A percentile compares a stretch with the other conserved stretches of the same genome.
Conservation (phyloP, 495 filamentous ascomycete species). For the Penicillium bialowiezense region DNA sequence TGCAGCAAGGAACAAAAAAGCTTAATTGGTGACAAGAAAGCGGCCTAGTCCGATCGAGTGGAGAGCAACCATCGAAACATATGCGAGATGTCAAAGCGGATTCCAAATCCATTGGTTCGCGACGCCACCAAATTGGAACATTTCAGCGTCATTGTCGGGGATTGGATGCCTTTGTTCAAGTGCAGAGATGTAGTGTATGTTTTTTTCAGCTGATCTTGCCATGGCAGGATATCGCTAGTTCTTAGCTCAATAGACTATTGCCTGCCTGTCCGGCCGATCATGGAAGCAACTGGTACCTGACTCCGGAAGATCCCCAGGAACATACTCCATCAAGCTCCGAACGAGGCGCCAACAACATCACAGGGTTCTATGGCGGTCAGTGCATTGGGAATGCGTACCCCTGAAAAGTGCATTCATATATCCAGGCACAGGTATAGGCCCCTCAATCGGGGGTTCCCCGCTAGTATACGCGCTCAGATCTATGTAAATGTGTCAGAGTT, state of each 20-base stretch:
- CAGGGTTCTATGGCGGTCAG: neutral
- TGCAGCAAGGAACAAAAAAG: constrained; percentile 8
- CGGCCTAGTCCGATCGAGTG: constrained; percentile 14
- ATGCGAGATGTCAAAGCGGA: neutral
- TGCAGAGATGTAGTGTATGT: neutral
- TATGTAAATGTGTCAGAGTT: neutral
- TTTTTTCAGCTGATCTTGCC: neutral
- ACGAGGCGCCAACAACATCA: neutral
- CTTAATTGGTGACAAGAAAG: constrained; percentile 10
- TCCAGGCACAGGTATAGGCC: neutral
- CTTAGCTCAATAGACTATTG: neutral
- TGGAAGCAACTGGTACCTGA: neutral
- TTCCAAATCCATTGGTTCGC: neutral
- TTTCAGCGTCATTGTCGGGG: neutral
- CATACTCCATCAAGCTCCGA: neutral
- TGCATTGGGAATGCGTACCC: neutral
- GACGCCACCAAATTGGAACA: neutral
- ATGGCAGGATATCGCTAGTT: neutral
- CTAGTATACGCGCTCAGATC: neutral
- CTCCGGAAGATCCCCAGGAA: neutral
- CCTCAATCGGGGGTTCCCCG: neutral
- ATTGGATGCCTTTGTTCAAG: neutral
- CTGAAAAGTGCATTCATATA: neutral
- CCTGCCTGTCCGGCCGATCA: neutral
- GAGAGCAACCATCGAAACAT: constrained; percentile 7